phyloP scores from a whole-genome alignment of 2,329 filamentous ascomycete species.

The Aspergillus phoenicis region DNA sequence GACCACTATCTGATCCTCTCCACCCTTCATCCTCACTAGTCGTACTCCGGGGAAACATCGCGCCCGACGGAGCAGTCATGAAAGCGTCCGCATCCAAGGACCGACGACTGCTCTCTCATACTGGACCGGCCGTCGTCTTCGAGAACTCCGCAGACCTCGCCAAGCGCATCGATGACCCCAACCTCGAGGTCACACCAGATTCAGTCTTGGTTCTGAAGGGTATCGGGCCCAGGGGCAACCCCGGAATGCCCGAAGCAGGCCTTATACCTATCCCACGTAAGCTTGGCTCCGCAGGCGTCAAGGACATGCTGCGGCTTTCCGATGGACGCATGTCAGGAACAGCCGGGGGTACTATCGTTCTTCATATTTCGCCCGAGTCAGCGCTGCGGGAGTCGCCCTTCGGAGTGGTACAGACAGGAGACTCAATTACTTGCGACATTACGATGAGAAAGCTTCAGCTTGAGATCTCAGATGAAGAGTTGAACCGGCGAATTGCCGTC shows the following conservation, averaged over 20 bases:
- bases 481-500: slow-evolving; percentile 40
- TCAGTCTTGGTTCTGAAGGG: slow-evolving; percentile 53
- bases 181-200: slow-evolving; percentile 47
- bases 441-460: slow-evolving; percentile 47
- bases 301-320: slow-evolving; percentile 56
- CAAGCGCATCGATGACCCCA: slow-evolving; percentile 49
- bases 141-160: slow-evolving; percentile 52
- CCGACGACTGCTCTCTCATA: slow-evolving; percentile 47
- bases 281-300: slow-evolving; percentile 49
- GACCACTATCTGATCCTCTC: slow-evolving; percentile 49
- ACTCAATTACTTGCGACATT: slow-evolving; percentile 51
- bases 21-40: slow-evolving; percentile 50
- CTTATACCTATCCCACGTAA: slow-evolving; percentile 56
- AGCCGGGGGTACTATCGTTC: slow-evolving; percentile 57
- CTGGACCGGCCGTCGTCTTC: slow-evolving; percentile 52
- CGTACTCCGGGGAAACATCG: slow-evolving; percentile 52
- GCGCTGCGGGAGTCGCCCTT: slow-evolving; percentile 51
- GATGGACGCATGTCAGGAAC: slow-evolving; percentile 61
- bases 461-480: slow-evolving; percentile 45
- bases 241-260: slow-evolving; percentile 57
- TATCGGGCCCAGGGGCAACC: slow-evolving; percentile 55
- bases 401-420: slow-evolving; percentile 52
- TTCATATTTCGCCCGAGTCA: slow-evolving; percentile 58
- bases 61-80: slow-evolving; percentile 52
- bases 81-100: slow-evolving; percentile 57